Evolutionary conservation across 805 yeast genomes (phyloP), one percentile per base, ranked within the genome.

Genomic region (Cyberlindnera mississippiensis): DNA sequence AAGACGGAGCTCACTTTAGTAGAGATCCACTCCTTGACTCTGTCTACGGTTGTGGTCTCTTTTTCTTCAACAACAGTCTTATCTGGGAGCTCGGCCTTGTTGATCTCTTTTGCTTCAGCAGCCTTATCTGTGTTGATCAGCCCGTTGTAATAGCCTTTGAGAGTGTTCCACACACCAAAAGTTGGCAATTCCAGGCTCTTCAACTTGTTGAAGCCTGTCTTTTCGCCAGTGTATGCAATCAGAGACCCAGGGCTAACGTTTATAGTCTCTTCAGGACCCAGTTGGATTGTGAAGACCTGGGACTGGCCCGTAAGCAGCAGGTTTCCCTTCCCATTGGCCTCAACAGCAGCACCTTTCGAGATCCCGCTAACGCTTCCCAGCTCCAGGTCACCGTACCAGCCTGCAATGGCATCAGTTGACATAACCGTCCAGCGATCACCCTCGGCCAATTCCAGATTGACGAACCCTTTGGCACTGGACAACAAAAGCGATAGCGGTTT

Each of bases 271-370:
- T 42, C 51, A 10, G 47, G 34, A 1, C 45, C 49, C 24, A 63
- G 40, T 2, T 33, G 29, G 17, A 64, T 38, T 17, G 59, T 51
- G 38, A 57, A 59, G 12, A 60, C 44, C 5, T 65, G 63, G 1
- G 60, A 60, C 11, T 50, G 31, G 3, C 67, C 66, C n/a, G 48
- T 54, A 9, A 65, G 40, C 13, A 63, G 59, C 13, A 64, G 27
- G 13, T 58, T 49, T 1, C 65, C 62, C n/a, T 48, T 44, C 1
- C 60, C 64, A 6, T 18, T 19, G 7, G 45, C 28, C 9, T 12
- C 14, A 11, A 49, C 24, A 7, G 33, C 33, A 12, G 48, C 32
- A 20, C 47, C 48, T 16, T 13, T 3, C 5, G 35, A 20, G 10
- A 34, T 8, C 7, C 30, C 29, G 13, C 20, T 4, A 6, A 30